These are phyloP conservation scores for Gynochthodes officinalis DNA, from an alignment of 257 asterid genomes.

Conservation along the genomic window DNA sequence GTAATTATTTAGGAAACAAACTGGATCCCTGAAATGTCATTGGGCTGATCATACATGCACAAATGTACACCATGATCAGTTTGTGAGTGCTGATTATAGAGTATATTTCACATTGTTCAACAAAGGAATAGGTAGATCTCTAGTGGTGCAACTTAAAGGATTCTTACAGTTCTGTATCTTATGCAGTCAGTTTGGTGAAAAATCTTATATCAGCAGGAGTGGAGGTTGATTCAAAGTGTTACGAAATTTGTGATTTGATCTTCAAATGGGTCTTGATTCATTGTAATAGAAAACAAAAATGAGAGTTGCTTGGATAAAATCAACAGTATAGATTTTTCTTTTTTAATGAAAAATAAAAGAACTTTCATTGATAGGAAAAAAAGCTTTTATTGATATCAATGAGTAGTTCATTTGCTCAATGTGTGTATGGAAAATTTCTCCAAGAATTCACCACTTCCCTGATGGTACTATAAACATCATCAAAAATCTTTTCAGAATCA, in stretches of 20 bases:
- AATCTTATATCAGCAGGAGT: not conserved
- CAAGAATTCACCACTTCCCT: too few species aligned
- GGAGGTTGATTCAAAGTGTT: not conserved
- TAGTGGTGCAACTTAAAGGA: not conserved
- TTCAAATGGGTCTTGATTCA: not conserved
- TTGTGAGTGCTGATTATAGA: not conserved
- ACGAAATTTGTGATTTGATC: not conserved
- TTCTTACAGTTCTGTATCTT: too few species aligned
- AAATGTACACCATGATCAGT: not conserved
- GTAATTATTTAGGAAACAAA: not conserved
- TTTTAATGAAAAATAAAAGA: too few species aligned
- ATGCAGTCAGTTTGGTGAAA: not conserved
- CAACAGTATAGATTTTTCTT: not conserved
- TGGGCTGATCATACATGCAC: not conserved
- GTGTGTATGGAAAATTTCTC: too few species aligned
- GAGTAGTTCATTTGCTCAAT: too few species aligned
- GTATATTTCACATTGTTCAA: not conserved
- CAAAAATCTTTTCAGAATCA: too few species aligned
- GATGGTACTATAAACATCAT: too few species aligned
- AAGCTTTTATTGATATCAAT: too few species aligned
- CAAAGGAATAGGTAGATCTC: not conserved
- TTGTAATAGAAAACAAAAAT: not conserved
- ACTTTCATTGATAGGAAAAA: too few species aligned
- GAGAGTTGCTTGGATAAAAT: not conserved
- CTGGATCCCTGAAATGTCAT: not conserved